Base-by-base conservation (phyloP, 441 rosid species). In the Gossypium schwendimanii region DNA sequence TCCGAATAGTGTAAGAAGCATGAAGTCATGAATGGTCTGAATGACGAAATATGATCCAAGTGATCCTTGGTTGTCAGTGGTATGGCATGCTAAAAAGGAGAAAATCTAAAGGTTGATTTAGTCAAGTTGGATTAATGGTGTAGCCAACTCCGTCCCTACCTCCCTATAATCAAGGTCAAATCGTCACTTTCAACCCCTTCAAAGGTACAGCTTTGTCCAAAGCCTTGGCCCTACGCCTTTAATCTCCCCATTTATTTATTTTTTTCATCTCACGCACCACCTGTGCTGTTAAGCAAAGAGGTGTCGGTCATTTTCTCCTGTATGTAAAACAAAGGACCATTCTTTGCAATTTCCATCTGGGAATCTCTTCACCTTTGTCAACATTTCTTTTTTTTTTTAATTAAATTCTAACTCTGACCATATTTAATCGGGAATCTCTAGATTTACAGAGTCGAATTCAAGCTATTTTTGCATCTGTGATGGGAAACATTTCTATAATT, bases 261-360 rank as follows among this genome's bases (percentile, higher is more conserved):
- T 6, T 0, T 65, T 41, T 66, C 12, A 47, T 50, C 57, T 20
- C 62, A 57, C n/a, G 17, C 23, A n/a, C 71, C 71, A 26, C 14
- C 20, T 50, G 9, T 47, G 11, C 20, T 50, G 9, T 47, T 14
- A 6, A 3, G 11, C 63, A 77, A 72, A 61, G 76, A 14, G 71
- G 72, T 75, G 84, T 80, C 83, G 71, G 86, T 78, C 83, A 72
- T 72, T 84, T 81, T 82, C 76, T 54, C 61, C 55, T 49, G 36
- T 69, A 18, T 7, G 14, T 24, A 62, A 68, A 68, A 21, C 11
- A 39, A 33, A 52, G 31, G 81, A 76, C 79, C 26, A 10, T 60
- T 73, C 77, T 71, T 72, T 71, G 80, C 73, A 70, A 55, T 55
- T 73, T 74, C 75, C 77, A 57, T 73, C 63, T 31, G 74, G 80